Conservation (phyloP, 176 grass and related monocot species). For the Carex cristatella region DNA sequence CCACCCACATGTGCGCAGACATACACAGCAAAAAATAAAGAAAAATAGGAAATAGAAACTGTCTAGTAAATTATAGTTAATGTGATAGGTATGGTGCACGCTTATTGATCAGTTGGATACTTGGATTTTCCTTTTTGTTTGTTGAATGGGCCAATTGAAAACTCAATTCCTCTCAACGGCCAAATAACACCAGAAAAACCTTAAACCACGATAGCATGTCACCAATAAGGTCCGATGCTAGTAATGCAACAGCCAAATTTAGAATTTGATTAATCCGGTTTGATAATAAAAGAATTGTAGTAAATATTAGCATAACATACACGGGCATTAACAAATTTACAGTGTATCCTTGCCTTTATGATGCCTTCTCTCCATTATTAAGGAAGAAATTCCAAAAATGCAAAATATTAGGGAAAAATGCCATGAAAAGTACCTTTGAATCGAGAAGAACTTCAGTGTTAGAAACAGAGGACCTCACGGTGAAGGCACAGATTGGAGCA, state of each 20-base stretch:
- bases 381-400: not conserved
- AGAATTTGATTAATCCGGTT: not conserved
- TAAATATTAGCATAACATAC: not conserved
- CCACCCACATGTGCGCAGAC: not conserved
- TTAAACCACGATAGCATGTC: too few relatives aligned
- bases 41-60: not conserved
- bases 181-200: not conserved
- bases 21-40: not conserved
- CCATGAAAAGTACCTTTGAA: slow-evolving; percentile 10
- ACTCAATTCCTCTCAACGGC: not conserved
- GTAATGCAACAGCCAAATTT: not conserved
- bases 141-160: not conserved
- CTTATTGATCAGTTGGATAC: not conserved
- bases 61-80: not conserved
- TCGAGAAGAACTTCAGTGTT: not conserved
- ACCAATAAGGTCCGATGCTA: not conserved
- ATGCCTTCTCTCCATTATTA: not conserved
- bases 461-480: not conserved
- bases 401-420: not conserved
- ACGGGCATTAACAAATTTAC: not conserved
- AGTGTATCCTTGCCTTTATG: not conserved
- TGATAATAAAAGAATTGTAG: not conserved
- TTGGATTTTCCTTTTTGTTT: not conserved
- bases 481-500: not conserved
- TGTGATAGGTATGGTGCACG: too few relatives aligned